phyloP scores from a whole-genome alignment of 176 grass and related monocot genomes.

The Lolium rigidum region DNA sequence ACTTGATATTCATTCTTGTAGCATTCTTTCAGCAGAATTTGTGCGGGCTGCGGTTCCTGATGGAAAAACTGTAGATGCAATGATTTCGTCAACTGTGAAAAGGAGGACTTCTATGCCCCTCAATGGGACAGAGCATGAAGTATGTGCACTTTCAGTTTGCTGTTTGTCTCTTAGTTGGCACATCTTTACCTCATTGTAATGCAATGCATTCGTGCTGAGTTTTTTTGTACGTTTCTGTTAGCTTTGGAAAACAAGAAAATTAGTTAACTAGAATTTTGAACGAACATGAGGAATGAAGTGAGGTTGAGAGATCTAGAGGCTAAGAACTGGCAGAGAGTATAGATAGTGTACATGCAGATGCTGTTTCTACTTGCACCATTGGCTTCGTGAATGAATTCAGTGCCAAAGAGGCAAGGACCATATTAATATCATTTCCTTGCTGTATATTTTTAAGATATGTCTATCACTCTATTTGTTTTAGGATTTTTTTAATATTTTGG shows the following conservation, averaged over 20 bases:
- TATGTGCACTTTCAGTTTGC: conserved; percentile 48
- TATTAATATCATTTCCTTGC: not conserved
- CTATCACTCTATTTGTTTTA: not conserved
- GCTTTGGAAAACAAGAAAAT: conserved; percentile 18
- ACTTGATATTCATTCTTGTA: conserved; percentile 91
- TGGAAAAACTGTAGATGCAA: conserved; percentile 72
- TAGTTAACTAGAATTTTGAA: not conserved
- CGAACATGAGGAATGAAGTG: conserved; percentile 5
- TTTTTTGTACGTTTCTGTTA: not conserved
- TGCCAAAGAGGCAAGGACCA: not conserved
- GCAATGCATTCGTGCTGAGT: conserved; percentile 5
- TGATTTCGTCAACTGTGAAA: conserved; percentile 76
- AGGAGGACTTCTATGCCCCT: conserved; percentile 57
- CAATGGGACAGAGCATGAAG: conserved; percentile 80
- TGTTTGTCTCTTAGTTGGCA: conserved; percentile 27
- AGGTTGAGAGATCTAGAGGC: not conserved
- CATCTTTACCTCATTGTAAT: conserved; percentile 29
- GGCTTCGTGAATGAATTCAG: conserved; percentile 7
- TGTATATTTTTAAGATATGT: not conserved
- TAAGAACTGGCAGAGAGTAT: not conserved
- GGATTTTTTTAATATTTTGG: not conserved
- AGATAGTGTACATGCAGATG: not conserved
- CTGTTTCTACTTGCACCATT: conserved; percentile 10
- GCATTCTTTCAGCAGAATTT: conserved; percentile 99
- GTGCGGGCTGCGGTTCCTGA: conserved; percentile 89